Evolutionary conservation across 371 early-diverging fungal species (phyloP), one percentile per base, ranked within the genome.

Genomic region (Thermomucor indicae-seudaticae): DNA sequence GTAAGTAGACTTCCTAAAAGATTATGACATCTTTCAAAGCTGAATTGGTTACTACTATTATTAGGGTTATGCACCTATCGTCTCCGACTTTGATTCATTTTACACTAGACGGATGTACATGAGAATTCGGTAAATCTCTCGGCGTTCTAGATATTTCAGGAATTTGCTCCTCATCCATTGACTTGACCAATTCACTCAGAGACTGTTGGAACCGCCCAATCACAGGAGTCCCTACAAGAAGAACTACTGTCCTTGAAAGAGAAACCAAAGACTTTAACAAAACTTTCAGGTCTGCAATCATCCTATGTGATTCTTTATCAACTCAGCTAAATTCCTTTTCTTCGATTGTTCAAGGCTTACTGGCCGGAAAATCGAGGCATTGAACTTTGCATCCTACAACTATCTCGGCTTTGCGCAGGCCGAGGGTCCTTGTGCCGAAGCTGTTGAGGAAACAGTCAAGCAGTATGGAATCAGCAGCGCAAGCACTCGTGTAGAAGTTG

Each of bases 351-450:
- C 20, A 42, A 67, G 74, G 24, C 67, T 93, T 54, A 96, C 97
- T 25, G 99, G 98, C 37, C 84, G 72, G 22, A 84, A 75, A 38
- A 86, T 75, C 38, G 85, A 88, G 59, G 83, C 85, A 14, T 82
- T 99, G 49, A 99, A 99, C 67, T 76, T 99, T 60, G 92, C 96
- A 12, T 97, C 98, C 16, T 99, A 99, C 80, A 99, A 99, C 68
- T 99, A 99, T 66, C 84, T 99, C 31, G 99, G 99, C 1, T 99
- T 99, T 75, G 95, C 97, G 24, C 91, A 92, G 64, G 85, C 80
- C 55, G 65, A 88, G 19, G 97, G 96, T 3, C 88, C 90, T 8
- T 96, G 97, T 57, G 93, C 95, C 2, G 95, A 98, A 57, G 85
- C 89, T 41, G 97, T 95, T 4, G 89, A 97, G 62, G 74, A 83